phyloP scores from a whole-genome alignment of 2,329 filamentous ascomycete species.

The Ascosphaera apis region DNA sequence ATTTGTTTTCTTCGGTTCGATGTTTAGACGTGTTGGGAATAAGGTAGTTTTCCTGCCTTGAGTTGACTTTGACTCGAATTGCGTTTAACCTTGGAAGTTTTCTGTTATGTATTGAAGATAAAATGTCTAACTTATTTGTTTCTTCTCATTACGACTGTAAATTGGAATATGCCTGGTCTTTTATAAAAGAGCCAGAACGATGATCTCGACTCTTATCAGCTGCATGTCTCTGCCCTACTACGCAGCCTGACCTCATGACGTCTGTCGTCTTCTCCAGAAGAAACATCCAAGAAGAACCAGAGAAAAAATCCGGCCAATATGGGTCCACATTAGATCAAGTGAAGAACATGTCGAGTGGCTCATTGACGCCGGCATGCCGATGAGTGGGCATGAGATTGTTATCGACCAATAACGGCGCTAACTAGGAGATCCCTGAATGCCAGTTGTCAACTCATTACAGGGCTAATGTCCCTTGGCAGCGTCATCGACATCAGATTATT shows the following conservation, averaged over 20 bases:
- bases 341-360: neutral
- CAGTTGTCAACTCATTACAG: neutral
- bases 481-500: neutral
- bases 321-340: neutral
- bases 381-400: neutral
- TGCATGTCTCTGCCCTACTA: neutral
- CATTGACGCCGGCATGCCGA: neutral
- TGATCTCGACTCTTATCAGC: too few species aligned
- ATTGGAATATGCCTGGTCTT: too few species aligned
- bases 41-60: neutral
- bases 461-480: neutral
- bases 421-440: neutral
- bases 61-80: neutral
- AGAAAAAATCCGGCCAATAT: neutral
- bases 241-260: neutral
- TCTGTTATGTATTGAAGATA: too few species aligned
- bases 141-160: too few species aligned
- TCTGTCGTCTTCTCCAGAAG: neutral
- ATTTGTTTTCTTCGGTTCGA: neutral
- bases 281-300: too few species aligned
- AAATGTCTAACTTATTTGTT: too few species aligned
- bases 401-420: neutral
- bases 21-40: too few species aligned
- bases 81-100: neutral
- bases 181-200: too few species aligned